These are phyloP conservation scores for Epichloe sibirici DNA, from an alignment of 2,329 filamentous ascomycete species.

Conservation along the genomic window DNA sequence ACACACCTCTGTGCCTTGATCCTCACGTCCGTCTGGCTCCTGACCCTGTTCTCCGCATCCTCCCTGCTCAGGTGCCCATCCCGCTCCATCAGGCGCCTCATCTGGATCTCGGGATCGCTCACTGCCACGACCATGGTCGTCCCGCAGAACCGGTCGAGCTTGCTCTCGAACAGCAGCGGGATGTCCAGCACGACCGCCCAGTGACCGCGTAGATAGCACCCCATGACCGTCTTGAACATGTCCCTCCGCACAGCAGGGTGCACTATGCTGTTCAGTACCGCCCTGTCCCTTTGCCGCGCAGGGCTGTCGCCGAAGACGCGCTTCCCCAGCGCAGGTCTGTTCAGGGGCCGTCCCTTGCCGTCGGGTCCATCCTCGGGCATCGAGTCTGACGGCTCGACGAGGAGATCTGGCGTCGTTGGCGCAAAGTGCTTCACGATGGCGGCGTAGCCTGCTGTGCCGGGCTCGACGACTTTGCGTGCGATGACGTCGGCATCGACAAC, in stretches of 20 bases:
- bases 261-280: slow-evolving; percentile 75
- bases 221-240: slow-evolving; percentile 65
- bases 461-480: slow-evolving; percentile 87
- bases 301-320: slow-evolving; percentile 75
- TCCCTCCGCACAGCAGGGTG: slow-evolving; percentile 79
- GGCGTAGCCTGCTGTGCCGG: slow-evolving; percentile 72
- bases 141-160: slow-evolving; percentile 75
- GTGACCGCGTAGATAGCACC: slow-evolving; percentile 58
- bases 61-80: slow-evolving; percentile 70
- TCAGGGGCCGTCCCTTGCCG: slow-evolving; percentile 61
- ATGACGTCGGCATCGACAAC: slow-evolving; percentile 90
- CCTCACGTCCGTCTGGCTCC: slow-evolving; percentile 74
- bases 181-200: slow-evolving; percentile 93
- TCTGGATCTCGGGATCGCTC: slow-evolving; percentile 66
- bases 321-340: slow-evolving; percentile 72
- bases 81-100: slow-evolving; percentile 60
- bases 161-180: slow-evolving; percentile 80
- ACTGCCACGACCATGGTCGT: slow-evolving; percentile 81
- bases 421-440: slow-evolving; percentile 74
- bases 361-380: slow-evolving; percentile 41
- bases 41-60: slow-evolving; percentile 77
- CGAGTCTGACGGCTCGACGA: slow-evolving; percentile 46
- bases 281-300: slow-evolving; percentile 58
- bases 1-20: slow-evolving; percentile 70
- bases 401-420: slow-evolving; percentile 72